Evolutionary conservation across 1,284 basidiomycete genomes (phyloP).

Genomic region (Phlebopus sp.): DNA sequence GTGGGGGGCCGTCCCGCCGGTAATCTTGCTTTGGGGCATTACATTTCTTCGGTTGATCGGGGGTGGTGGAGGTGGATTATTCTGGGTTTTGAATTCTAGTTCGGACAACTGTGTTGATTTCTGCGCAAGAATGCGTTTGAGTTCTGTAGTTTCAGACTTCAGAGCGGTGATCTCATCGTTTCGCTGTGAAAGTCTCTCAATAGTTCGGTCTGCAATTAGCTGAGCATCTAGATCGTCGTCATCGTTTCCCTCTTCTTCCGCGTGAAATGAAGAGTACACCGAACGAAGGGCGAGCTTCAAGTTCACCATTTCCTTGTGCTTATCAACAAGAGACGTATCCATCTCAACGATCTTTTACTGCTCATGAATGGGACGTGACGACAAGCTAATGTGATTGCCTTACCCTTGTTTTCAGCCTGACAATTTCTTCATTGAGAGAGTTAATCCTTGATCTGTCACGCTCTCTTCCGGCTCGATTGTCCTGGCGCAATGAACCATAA

Average conservation of each 20-base stretch:
- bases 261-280: constrained; percentile 74
- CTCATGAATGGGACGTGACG: background rate
- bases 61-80: constrained; percentile 63
- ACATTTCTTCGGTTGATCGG: constrained; percentile 29
- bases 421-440: constrained; percentile 73
- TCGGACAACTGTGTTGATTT: constrained; percentile 58
- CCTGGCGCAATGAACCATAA: constrained; percentile 41
- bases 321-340: constrained; percentile 47
- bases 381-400: constrained; percentile 7
- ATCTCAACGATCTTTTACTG: constrained; percentile 50
- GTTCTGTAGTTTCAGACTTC: constrained; percentile 47
- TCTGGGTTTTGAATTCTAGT: constrained; percentile 67
- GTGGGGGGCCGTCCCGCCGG: constrained; percentile 5
- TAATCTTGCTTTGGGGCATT: constrained; percentile 24
- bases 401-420: constrained; percentile 69
- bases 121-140: constrained; percentile 50
- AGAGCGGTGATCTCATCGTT: constrained; percentile 65
- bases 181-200: constrained; percentile 69
- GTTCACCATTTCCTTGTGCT: constrained; percentile 73
- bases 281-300: constrained; percentile 83
- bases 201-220: constrained; percentile 65
- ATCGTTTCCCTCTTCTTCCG: constrained; percentile 46
- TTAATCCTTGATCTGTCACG: constrained; percentile 75
- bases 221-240: constrained; percentile 67
- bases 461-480: constrained; percentile 75